These are phyloP conservation scores for Dendrostoma leiphaemia DNA, from an alignment of 2,329 filamentous ascomycete species.

Conservation along the genomic window DNA sequence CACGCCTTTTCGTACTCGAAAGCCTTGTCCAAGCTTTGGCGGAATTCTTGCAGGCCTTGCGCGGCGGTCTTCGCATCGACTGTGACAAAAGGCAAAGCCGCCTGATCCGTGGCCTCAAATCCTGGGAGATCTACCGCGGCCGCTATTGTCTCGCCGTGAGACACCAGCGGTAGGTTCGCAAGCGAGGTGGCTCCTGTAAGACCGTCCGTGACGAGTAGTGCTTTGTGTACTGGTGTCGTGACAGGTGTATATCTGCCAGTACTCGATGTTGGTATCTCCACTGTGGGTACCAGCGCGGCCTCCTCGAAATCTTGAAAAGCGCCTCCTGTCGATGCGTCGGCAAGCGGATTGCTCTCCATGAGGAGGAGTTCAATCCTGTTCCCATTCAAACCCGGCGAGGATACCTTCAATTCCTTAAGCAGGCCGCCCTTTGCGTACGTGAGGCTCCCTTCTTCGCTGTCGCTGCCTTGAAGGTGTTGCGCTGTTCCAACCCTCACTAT, in stretches of 20 bases:
- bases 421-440: constrained; percentile 39
- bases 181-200: constrained; percentile 63
- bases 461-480: constrained; percentile 25
- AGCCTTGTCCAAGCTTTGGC: constrained; percentile 67
- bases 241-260: constrained; percentile 65
- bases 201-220: constrained; percentile 71
- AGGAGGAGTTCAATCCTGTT: constrained; percentile 65
- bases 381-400: constrained; percentile 59
- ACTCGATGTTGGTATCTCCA: constrained; percentile 66
- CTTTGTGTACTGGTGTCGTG: constrained; percentile 80
- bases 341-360: constrained; percentile 49
- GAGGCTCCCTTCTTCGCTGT: constrained; percentile 37
- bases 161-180: constrained; percentile 39
- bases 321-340: constrained; percentile 39
- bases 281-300: constrained; percentile 69
- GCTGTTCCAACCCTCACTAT: constrained; percentile 56
- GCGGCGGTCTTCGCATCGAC: constrained; percentile 65
- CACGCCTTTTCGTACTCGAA: constrained; percentile 71
- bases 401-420: constrained; percentile 59
- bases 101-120: constrained; percentile 34
- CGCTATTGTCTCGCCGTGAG: constrained; percentile 42
- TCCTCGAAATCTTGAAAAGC: constrained; percentile 52
- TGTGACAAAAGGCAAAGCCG: constrained; percentile 45
- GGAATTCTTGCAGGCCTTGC: constrained; percentile 64
- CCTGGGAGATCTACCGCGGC: constrained; percentile 58